Evolutionary conservation across 2,329 filamentous ascomycete species (phyloP).

Genomic region (Bipolaris sorokiniana): DNA sequence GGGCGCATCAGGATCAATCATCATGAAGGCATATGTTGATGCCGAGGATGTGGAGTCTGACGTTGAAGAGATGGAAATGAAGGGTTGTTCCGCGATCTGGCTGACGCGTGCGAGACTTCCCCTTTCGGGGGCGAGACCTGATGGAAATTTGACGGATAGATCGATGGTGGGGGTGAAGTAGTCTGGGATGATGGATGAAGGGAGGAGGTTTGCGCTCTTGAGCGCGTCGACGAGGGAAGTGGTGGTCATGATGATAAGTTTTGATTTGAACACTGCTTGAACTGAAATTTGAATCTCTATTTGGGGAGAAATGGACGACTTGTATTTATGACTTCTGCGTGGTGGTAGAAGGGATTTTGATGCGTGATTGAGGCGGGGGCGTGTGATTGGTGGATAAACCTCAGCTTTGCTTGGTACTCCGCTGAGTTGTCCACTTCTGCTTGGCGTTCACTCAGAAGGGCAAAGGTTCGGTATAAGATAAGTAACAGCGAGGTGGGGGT

Average conservation of each 20-base stretch:
- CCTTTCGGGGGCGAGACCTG: conserved; percentile 27
- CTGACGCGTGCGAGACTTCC: conserved; percentile 47
- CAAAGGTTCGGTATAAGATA: conserved; percentile 12
- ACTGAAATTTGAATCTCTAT: too few relatives aligned
- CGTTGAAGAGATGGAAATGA: conserved; percentile 39
- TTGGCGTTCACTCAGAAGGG: conserved; percentile 8
- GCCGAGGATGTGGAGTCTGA: conserved; percentile 6
- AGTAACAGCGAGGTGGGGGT: conserved; percentile 3
- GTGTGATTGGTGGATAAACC: conserved; percentile 21
- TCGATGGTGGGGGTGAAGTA: conserved; percentile 53
- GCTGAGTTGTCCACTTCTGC: conserved; percentile 15
- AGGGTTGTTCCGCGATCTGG: conserved; percentile 30
- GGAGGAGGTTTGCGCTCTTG: conserved; percentile 34
- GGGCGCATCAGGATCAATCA: conserved; percentile 62
- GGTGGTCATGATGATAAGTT: conserved; percentile 4
- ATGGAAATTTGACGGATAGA: conserved; percentile 46
- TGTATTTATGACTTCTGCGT: not conserved
- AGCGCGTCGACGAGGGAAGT: conserved; percentile 32
- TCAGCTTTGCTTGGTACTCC: conserved; percentile 3
- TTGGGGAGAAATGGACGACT: not conserved
- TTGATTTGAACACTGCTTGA: not conserved
- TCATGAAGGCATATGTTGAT: conserved; percentile 54
- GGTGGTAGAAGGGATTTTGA: conserved; percentile 8
- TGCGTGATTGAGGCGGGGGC: not conserved
- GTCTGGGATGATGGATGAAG: conserved; percentile 50